Base-by-base conservation (phyloP, 768 basidiomycete genomes). In the Aureoboletus auriporus region DNA sequence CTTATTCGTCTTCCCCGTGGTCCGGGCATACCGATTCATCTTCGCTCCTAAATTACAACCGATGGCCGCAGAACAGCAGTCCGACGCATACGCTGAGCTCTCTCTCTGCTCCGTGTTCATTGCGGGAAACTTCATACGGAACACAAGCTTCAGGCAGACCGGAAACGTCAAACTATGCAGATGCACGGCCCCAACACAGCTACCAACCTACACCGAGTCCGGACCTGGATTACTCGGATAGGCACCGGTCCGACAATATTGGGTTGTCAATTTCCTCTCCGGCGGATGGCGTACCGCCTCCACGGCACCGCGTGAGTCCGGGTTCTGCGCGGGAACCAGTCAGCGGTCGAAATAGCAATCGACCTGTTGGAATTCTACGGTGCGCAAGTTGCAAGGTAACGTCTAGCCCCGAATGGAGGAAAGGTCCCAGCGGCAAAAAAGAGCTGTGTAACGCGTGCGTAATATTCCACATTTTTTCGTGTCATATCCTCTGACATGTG, bases 401-500 rank as follows among this genome's bases (percentile, higher is more conserved):
- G 7, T 76, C 78, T 8, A 92, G 89, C 61, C 91, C 91, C 0
- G 91, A 93, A 66, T 93, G 91, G 91, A 74, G 91, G 63, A 93
- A 93, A 67, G 91, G 91, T 16, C 89, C 89, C 44, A 89, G 80
- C 59, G 91, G 91, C 26, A 86, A 87, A 67, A 93, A 93, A 69
- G 89, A 93, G 65, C 75, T 93, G 26, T 93, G 91, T 66, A 93
- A 93, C 71, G 91, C 91, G 86, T 92, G 69, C 74, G 87, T 78
- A 54, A 56, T 63, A 55, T 56, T 55, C 46, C 47, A 23, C 52
- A 36, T 54, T 46, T 29, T 38, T 17, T 43, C 47, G 42, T 7
- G 41, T 54, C 51, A 49, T 46, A 47, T 46, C 47, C 20, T 16
- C 54, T 69, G 43, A 59, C 54, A 55, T 57, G 47, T 48, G 55